Percentiles rank a stretch among this genome's conserved stretches.
phyloP scores from a whole-genome alignment of 78 protist species.

The slime mould (Dictyostelium discoideum) region dicty_2.7 NC_007091.3:2169501-2170000 shows the following conservation, averaged over 20 bases:
- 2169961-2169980: too few relatives aligned
- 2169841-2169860: constrained; percentile 51
- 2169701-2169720: constrained; percentile 81
- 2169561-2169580: constrained; percentile 61
- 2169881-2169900: constrained; percentile 50
- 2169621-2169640: constrained; percentile 60
- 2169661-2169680: constrained; percentile 50
- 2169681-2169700: constrained; percentile 69
- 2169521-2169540: constrained; percentile 52
- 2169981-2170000: background rate
- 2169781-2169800: constrained; percentile 65
- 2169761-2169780: constrained; percentile 61
- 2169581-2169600: constrained; percentile 48
- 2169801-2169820: constrained; percentile 79
- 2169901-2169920: constrained; percentile 65
- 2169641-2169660: constrained; percentile 59
- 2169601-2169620: constrained; percentile 60
- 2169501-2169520: constrained; percentile 57
- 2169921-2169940: constrained; percentile 19
- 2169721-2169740: constrained; percentile 47
- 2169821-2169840: constrained; percentile 46
- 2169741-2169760: constrained; percentile 54
- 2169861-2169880: constrained; percentile 20
- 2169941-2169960: background rate
- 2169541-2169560: constrained; percentile 72